Evolutionary conservation across 1,284 basidiomycete species (phyloP).

Genomic region (Pseudozyma sp.): DNA sequence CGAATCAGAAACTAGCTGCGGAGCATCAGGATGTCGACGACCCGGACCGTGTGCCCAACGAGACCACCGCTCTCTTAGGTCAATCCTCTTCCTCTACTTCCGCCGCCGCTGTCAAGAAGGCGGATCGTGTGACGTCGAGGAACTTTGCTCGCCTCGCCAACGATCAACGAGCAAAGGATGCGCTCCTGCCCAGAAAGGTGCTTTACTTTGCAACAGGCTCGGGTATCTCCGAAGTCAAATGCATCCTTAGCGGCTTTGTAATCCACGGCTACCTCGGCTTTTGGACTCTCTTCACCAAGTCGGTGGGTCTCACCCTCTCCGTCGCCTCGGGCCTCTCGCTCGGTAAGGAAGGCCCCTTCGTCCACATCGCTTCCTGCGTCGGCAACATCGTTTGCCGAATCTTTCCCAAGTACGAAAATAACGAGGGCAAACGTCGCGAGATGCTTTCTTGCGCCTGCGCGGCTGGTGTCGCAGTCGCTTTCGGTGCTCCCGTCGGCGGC

Average conservation of each 20-base stretch:
- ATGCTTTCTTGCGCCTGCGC: conserved; percentile 56
- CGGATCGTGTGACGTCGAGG: conserved; percentile 11
- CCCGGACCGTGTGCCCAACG: conserved; percentile 12
- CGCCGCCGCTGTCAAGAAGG: background rate
- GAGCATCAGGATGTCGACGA: background rate
- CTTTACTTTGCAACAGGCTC: conserved; percentile 83
- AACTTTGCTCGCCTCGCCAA: conserved; percentile 36
- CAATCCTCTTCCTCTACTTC: conserved; percentile 11
- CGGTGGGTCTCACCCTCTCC: conserved; percentile 86
- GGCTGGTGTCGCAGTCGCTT: conserved; percentile 79
- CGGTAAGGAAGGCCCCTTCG: conserved; percentile 91
- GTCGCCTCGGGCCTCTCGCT: conserved; percentile 38
- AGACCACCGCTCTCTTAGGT: conserved; percentile 34
- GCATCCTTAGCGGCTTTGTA: conserved; percentile 89
- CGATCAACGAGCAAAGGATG: conserved; percentile 43
- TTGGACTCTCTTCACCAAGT: conserved; percentile 88
- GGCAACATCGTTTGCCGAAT: conserved; percentile 93
- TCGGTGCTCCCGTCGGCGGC: conserved; percentile 71
- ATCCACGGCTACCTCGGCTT: conserved; percentile 96
- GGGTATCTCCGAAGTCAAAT: conserved; percentile 97
- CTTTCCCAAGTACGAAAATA: conserved; percentile 78
- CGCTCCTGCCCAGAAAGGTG: conserved; percentile 71
- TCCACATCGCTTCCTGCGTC: conserved; percentile 93
- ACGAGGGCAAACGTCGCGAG: conserved; percentile 74
- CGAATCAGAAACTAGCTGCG: conserved; percentile 11